Percentiles rank a stretch among this genome's conserved stretches.
These are phyloP conservation scores for Penicillium sp. DNA, from an alignment of 2,329 filamentous ascomycete species.

Conservation along the genomic window DNA sequence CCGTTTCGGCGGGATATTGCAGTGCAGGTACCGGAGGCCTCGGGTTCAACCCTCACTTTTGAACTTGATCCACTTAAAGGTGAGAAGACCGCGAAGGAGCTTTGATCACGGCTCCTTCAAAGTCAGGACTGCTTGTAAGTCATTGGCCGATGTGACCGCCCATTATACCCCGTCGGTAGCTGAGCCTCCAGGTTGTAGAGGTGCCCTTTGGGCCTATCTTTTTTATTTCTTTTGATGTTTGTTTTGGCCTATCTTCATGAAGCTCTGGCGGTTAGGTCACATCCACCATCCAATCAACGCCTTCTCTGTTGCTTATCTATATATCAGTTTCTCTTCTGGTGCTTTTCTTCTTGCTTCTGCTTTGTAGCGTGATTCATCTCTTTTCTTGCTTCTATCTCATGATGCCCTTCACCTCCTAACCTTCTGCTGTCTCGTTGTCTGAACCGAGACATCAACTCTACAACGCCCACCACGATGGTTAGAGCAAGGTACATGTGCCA, in stretches of 20 bases:
- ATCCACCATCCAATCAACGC: not conserved
- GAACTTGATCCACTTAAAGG: not conserved
- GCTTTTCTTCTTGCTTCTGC: not conserved
- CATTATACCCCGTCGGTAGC: not conserved
- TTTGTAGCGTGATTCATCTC: not conserved
- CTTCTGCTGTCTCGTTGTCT: not conserved
- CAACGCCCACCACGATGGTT: too few relatives aligned
- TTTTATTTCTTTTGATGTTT: not conserved
- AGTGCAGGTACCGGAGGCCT: not conserved
- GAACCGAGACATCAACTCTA: too few relatives aligned
- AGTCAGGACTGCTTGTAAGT: not conserved
- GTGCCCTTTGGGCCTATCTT: not conserved
- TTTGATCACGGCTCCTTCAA: not conserved
- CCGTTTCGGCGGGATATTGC: not conserved
- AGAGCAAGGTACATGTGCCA: not conserved
- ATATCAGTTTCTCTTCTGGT: not conserved
- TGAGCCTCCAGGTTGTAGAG: not conserved
- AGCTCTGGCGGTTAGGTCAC: not conserved
- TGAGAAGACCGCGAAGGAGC: not conserved
- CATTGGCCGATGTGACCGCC: conserved; percentile 1
- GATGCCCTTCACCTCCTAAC: not conserved
- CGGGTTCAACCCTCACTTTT: not conserved
- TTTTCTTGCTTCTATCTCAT: not conserved
- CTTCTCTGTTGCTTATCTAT: not conserved
- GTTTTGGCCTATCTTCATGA: not conserved